Conservation (phyloP, 2,329 filamentous ascomycete species). For the Penicillium janthinellum region DNA sequence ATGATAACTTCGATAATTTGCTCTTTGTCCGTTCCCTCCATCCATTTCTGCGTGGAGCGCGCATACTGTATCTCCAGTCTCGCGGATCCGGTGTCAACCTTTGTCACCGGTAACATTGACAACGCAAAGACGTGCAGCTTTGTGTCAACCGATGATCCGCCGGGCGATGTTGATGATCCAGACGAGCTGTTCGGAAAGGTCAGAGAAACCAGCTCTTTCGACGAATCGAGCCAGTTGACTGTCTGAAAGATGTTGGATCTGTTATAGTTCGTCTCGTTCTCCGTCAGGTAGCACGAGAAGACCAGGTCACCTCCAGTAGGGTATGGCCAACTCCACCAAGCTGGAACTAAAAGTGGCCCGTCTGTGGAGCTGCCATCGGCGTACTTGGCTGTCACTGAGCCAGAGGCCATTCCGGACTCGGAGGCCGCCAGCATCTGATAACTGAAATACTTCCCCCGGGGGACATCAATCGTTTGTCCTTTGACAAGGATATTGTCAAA, state of each 20-base stretch:
- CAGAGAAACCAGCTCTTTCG: conserved; percentile 40
- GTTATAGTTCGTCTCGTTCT: conserved; percentile 41
- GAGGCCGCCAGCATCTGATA: conserved; percentile 46
- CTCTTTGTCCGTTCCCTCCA: conserved; percentile 42
- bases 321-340: conserved; percentile 46
- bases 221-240: conserved; percentile 43
- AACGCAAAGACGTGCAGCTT: conserved; percentile 45
- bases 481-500: conserved; percentile 43
- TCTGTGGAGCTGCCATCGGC: conserved; percentile 39
- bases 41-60: conserved; percentile 46
- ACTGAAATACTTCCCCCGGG: conserved; percentile 39
- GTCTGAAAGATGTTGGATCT: conserved; percentile 46
- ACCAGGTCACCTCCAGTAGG: conserved; percentile 45
- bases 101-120: conserved; percentile 34
- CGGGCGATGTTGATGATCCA: conserved; percentile 30
- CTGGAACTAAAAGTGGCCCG: conserved; percentile 38
- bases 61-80: conserved; percentile 41
- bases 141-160: conserved; percentile 25
- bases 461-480: conserved; percentile 38
- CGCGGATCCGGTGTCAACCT: conserved; percentile 3
- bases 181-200: conserved; percentile 41
- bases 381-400: conserved; percentile 42
- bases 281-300: conserved; percentile 43
- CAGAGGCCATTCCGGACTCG: conserved; percentile 42
- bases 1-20: conserved; percentile 43